Conservation (phyloP, 441 rosid genomes). For the Erysimum pusillum region DNA sequence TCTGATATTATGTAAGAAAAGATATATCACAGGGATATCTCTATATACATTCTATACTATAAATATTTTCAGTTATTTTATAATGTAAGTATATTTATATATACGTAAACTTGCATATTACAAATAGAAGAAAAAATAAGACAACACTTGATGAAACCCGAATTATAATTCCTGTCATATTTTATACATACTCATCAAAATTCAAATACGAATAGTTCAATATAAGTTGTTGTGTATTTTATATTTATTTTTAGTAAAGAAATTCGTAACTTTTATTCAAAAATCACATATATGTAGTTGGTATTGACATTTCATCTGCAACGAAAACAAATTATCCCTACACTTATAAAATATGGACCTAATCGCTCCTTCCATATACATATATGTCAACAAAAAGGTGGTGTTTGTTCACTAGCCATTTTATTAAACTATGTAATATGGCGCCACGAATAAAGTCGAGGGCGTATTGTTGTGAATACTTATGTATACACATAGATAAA, state of each 20-base stretch:
- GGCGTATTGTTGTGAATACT: neutral
- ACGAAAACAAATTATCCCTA: slow-evolving; percentile 4
- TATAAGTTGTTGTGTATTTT: neutral
- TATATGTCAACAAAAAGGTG: slow-evolving; percentile 40
- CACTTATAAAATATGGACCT: slow-evolving; percentile 25
- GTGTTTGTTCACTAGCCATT: slow-evolving; percentile 40
- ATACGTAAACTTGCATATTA: neutral
- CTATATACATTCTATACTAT: slow-evolving; percentile 3
- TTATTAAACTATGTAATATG: slow-evolving; percentile 15
- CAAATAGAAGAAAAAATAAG: neutral
- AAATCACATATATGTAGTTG: slow-evolving; percentile 14
- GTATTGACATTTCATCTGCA: slow-evolving; percentile 36
- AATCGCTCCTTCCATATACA: slow-evolving; percentile 23
- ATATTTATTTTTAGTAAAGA: neutral
- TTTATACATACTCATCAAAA: neutral
- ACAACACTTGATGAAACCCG: neutral
- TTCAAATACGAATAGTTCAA: neutral
- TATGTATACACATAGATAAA: too few relatives aligned
- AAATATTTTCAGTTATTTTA: neutral
- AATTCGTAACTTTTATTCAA: neutral
- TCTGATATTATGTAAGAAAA: neutral
- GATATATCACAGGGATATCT: neutral
- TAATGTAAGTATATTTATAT: neutral
- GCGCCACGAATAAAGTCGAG: slow-evolving; percentile 15
- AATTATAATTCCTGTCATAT: neutral